Evolutionary conservation across 164 flowering plant genomes (phyloP).

Genomic region (Tetrastigma voinierianum): DNA sequence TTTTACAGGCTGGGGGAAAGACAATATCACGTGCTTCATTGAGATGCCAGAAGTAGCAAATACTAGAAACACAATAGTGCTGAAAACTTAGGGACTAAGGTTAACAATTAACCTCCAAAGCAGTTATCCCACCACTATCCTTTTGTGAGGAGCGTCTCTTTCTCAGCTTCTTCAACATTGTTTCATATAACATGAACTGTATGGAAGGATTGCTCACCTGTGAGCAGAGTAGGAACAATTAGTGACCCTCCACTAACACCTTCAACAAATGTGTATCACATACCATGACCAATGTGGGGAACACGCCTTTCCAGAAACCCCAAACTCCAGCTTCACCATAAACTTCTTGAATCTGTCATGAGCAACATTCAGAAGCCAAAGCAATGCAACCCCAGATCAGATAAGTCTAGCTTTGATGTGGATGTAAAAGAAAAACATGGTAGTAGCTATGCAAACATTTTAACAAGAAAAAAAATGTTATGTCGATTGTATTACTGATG

Average conservation of each 20-base stretch:
- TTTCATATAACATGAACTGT: conserved; percentile 95
- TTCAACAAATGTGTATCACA: conserved; percentile 20
- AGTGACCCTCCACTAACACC: conserved; percentile 14
- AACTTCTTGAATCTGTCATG: conserved; percentile 77
- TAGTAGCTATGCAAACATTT: no score
- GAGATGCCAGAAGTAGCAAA: background rate
- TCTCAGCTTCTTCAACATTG: conserved; percentile 82
- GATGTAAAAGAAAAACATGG: background rate
- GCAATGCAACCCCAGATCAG: background rate
- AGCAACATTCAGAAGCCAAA: background rate
- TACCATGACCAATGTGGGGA: conserved; percentile 95
- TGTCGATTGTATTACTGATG: no score
- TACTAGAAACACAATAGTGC: background rate
- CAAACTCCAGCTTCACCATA: conserved; percentile 79
- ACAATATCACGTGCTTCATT: background rate
- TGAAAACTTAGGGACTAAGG: background rate
- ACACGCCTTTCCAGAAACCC: conserved; percentile 96
- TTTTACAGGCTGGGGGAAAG: background rate
- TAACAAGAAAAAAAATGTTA: no score
- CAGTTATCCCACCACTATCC: conserved; percentile 55
- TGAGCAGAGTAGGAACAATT: conserved; percentile 15
- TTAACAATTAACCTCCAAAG: conserved; percentile 61
- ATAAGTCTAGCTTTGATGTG: background rate
- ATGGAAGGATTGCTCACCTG: conserved; percentile 98
- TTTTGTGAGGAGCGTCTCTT: conserved; percentile 48